Percentiles rank a stretch among this genome's conserved stretches.
Conservation (phyloP, 306 rosid genomes). For the Cicer chorassanicum region DNA sequence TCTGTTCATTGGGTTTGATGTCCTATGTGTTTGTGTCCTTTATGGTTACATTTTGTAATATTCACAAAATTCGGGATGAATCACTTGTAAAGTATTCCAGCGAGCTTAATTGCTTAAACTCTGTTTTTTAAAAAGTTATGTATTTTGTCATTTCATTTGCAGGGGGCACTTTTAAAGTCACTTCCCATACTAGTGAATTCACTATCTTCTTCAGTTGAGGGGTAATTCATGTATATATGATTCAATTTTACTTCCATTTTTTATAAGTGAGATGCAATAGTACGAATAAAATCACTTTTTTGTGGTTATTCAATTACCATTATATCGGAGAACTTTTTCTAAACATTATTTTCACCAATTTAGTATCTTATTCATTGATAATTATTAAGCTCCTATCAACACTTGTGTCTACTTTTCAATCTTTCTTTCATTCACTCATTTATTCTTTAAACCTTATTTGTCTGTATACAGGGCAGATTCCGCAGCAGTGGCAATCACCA, state of each 20-base stretch:
- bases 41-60: constrained; percentile 26
- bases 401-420: constrained; percentile 20
- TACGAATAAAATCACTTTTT: constrained; percentile 23
- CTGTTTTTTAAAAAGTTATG: constrained; percentile 19
- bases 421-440: constrained; percentile 17
- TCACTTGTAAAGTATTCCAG: constrained; percentile 31
- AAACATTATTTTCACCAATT: background rate
- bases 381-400: constrained; percentile 6
- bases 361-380: constrained; percentile 28
- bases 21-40: constrained; percentile 21
- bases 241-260: constrained; percentile 12
- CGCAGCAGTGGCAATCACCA: constrained; percentile 96
- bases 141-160: constrained; percentile 49
- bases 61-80: constrained; percentile 30
- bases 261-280: constrained; percentile 9
- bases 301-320: constrained; percentile 3
- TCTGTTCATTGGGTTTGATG: constrained; percentile 17
- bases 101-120: constrained; percentile 18
- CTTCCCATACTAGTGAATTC: constrained; percentile 74
- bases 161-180: constrained; percentile 77
- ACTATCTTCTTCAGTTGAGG: constrained; percentile 66
- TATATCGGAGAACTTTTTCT: background rate
- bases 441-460: constrained; percentile 49
- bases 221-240: constrained; percentile 55
- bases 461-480: constrained; percentile 75